Conservation (phyloP, 176 grass and related monocot species). For the Pontederia crassipes region DNA sequence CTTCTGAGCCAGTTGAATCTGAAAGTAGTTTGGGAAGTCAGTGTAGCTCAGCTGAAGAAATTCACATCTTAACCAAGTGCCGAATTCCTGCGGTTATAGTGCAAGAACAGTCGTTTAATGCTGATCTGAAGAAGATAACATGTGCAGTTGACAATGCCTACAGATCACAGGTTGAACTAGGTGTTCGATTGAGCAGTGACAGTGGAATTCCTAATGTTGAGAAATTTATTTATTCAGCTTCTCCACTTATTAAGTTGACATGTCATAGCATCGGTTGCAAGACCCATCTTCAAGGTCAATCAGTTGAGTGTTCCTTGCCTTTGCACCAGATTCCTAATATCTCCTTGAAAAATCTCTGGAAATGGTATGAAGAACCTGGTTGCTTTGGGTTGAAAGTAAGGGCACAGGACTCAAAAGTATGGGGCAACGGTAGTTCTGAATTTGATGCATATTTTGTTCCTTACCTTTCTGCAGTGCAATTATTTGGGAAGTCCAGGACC, state of each 20-base stretch:
- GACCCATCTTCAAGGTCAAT: slow-evolving; percentile 22
- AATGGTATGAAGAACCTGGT: slow-evolving; percentile 77
- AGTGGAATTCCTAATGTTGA: slow-evolving; percentile 53
- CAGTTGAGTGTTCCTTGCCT: slow-evolving; percentile 18
- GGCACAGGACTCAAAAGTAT: slow-evolving; percentile 23
- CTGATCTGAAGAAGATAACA: slow-evolving; percentile 45
- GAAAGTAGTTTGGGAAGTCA: not conserved
- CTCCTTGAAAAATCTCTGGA: slow-evolving; percentile 40
- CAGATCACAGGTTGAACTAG: slow-evolving; percentile 15
- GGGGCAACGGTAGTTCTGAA: slow-evolving; percentile 18
- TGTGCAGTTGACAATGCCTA: slow-evolving; percentile 32
- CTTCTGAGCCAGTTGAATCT: not conserved
- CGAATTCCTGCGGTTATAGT: slow-evolving; percentile 14
- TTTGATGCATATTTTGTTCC: slow-evolving; percentile 68
- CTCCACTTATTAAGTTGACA: slow-evolving; percentile 39
- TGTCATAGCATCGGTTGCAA: slow-evolving; percentile 16
- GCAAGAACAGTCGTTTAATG: slow-evolving; percentile 20
- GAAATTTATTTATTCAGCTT: slow-evolving; percentile 41
- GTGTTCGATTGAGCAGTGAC: slow-evolving; percentile 28
- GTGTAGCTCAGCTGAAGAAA: not conserved
- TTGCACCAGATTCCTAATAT: slow-evolving; percentile 29
- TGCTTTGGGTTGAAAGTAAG: slow-evolving; percentile 68
- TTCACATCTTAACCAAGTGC: slow-evolving; percentile 1
- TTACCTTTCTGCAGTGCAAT: slow-evolving; percentile 64
- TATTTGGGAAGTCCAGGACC: slow-evolving; percentile 43